Evolutionary conservation across 495 filamentous ascomycete genomes (phyloP).

Genomic region (Aspergillus conjunctus): DNA sequence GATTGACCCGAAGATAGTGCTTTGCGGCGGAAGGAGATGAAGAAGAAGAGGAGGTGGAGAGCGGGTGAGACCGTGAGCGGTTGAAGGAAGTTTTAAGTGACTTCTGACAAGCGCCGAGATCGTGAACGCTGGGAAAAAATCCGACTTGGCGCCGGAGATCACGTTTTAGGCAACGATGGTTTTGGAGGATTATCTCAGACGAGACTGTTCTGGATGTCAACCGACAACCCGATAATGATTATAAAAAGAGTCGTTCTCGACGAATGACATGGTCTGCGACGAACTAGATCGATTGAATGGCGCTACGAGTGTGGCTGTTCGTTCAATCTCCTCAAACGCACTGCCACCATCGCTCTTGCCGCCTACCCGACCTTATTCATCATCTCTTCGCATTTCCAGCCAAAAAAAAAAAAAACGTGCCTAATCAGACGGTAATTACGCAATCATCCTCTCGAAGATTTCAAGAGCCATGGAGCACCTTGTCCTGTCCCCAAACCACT

Average conservation of each 20-base stretch:
- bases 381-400: background rate
- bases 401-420: too few species aligned
- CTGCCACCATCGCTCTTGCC: background rate
- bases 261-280: background rate
- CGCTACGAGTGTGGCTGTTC: background rate
- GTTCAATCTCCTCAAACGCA: background rate
- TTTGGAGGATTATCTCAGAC: background rate
- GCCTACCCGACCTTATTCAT: background rate
- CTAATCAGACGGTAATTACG: too few species aligned
- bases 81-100: background rate
- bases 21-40: background rate
- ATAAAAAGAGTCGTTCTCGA: background rate
- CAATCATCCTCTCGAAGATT: too few species aligned
- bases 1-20: too few species aligned
- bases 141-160: constrained; percentile 22
- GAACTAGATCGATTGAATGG: background rate
- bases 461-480: too few species aligned
- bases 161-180: constrained; percentile 20
- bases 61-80: constrained; percentile 1
- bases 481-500: too few species aligned
- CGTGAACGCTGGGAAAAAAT: constrained; percentile 2
- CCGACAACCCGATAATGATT: too few species aligned
- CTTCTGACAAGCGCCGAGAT: constrained; percentile 2
- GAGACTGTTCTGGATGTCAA: background rate
- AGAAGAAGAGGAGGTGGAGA: background rate